Percentiles rank a stretch among this genome's conserved stretches.
phyloP scores from a whole-genome alignment of 495 filamentous ascomycete species.

The Amphirosellinia nigrospora region DNA sequence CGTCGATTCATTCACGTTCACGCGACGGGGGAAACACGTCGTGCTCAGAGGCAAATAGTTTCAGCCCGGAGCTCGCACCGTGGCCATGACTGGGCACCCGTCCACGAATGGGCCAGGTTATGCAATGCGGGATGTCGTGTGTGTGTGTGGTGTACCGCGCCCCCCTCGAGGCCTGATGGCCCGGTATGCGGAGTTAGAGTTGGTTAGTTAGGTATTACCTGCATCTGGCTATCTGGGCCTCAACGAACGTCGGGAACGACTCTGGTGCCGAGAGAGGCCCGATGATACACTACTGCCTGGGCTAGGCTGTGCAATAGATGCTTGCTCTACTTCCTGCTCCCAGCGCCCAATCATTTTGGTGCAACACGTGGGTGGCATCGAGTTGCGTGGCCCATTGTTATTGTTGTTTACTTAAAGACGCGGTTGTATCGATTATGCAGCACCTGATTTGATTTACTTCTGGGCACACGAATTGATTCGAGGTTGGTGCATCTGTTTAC shows the following conservation, averaged over 20 bases:
- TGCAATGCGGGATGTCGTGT: constrained; percentile 21
- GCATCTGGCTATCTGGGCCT: constrained; percentile 20
- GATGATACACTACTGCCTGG: neutral
- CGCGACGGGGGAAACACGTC: constrained; percentile 17
- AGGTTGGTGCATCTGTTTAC: neutral
- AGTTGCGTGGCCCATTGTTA: neutral
- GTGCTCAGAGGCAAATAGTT: constrained; percentile 5
- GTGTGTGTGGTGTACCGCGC: constrained; percentile 3
- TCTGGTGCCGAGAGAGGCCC: constrained; percentile 16
- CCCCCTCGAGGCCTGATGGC: constrained; percentile 17
- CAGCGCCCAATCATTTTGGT: neutral
- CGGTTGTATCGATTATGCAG: constrained; percentile 11
- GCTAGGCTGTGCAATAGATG: neutral
- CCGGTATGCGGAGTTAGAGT: constrained; percentile 14
- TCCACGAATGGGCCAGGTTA: neutral
- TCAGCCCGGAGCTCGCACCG: neutral
- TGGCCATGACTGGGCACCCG: constrained; percentile 11
- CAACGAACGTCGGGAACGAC: constrained; percentile 10
- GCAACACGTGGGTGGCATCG: constrained; percentile 16
- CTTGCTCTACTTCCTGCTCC: neutral
- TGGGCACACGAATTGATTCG: neutral
- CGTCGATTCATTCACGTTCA: neutral
- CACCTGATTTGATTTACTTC: neutral
- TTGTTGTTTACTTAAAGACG: constrained; percentile 5
- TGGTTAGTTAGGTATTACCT: constrained; percentile 12